Evolutionary conservation across 345 rosid genomes (phyloP).

Genomic region (Carallia pectinifolia): DNA sequence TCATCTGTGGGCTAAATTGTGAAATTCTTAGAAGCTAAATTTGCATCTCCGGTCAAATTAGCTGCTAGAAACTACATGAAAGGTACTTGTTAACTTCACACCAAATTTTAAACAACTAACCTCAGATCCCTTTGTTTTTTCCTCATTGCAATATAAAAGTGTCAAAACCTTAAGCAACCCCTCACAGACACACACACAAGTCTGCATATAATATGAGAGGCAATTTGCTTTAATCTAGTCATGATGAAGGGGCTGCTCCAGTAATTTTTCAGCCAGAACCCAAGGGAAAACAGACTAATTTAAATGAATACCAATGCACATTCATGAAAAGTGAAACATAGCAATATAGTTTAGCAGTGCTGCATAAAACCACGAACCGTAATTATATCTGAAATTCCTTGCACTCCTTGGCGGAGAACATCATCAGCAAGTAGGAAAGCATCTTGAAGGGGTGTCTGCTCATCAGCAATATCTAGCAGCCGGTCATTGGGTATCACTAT

Average conservation of each 20-base stretch:
- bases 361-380: constrained; percentile 50
- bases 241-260: background rate
- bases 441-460: constrained; percentile 95
- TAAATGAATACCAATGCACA: background rate
- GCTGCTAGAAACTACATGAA: background rate
- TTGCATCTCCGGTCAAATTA: background rate
- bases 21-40: background rate
- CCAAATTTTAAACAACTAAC: background rate
- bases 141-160: too few relatives aligned
- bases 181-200: too few relatives aligned
- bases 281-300: background rate
- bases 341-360: background rate
- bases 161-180: too few relatives aligned
- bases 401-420: constrained; percentile 98
- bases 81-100: background rate
- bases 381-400: constrained; percentile 96
- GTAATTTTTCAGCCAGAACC: too few relatives aligned
- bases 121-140: too few relatives aligned
- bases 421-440: constrained; percentile 99
- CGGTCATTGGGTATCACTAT: constrained; percentile 98
- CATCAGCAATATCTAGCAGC: constrained; percentile 93
- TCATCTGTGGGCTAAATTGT: background rate
- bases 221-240: background rate
- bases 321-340: background rate
- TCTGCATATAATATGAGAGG: background rate